These are phyloP conservation scores for Wallacemonas sp. DNA, from an alignment of 208 protist species.

Conservation along the genomic window DNA sequence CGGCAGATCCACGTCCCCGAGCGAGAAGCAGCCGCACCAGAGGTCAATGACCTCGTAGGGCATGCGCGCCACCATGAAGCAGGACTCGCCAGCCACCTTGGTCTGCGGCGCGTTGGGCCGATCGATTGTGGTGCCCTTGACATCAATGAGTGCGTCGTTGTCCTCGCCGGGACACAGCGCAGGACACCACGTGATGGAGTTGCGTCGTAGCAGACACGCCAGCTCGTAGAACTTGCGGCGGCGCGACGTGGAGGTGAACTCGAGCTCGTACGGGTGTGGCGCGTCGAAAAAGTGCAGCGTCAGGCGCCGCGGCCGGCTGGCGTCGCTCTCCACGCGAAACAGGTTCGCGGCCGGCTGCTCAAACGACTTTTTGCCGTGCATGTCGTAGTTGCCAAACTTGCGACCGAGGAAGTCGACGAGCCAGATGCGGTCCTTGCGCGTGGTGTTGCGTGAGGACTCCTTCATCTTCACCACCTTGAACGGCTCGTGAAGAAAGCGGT, in stretches of 20 bases:
- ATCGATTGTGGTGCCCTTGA: slow-evolving; percentile 74
- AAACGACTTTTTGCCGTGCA: slow-evolving; percentile 52
- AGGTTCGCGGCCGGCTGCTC: slow-evolving; percentile 46
- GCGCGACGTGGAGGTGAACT: slow-evolving; percentile 54
- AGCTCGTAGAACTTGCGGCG: slow-evolving; percentile 80
- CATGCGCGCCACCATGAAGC: slow-evolving; percentile 68
- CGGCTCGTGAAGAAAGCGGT: slow-evolving; percentile 56
- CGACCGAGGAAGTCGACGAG: slow-evolving; percentile 59
- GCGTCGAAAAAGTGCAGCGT: slow-evolving; percentile 77
- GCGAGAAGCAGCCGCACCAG: slow-evolving; percentile 81
- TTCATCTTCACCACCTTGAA: slow-evolving; percentile 68
- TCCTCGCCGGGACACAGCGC: slow-evolving; percentile 59
- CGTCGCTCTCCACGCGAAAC: slow-evolving; percentile 69
- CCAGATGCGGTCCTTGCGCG: slow-evolving; percentile 69
- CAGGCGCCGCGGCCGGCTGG: slow-evolving; percentile 38
- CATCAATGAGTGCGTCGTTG: slow-evolving; percentile 57
- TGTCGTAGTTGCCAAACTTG: slow-evolving; percentile 57
- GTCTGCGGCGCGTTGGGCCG: slow-evolving; percentile 28
- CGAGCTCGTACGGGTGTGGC: slow-evolving; percentile 66
- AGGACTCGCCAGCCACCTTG: slow-evolving; percentile 44
- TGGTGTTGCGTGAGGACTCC: slow-evolving; percentile 23
- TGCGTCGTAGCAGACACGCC: slow-evolving; percentile 51
- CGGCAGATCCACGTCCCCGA: slow-evolving; percentile 49
- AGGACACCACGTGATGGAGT: slow-evolving; percentile 79
- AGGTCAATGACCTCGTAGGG: slow-evolving; percentile 83